Evolutionary conservation across 306 rosid species (phyloP).

Genomic region (Ochetophila trinervis): DNA sequence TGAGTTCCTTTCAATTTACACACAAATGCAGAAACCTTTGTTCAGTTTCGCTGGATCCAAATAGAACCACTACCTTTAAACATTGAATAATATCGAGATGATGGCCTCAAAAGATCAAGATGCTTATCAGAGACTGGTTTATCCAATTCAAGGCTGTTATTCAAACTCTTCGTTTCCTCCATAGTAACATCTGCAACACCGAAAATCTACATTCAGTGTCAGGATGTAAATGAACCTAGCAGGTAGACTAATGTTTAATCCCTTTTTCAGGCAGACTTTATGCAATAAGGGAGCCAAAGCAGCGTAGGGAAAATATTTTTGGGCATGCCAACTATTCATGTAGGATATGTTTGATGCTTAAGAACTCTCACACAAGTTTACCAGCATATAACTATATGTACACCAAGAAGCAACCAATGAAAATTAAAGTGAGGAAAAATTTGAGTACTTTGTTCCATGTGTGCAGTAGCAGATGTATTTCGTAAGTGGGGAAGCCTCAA

Average conservation of each 20-base stretch:
- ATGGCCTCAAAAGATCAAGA: constrained; percentile 79
- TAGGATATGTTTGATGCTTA: too few relatives aligned
- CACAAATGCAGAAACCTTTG: not conserved
- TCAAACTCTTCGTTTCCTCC: constrained; percentile 42
- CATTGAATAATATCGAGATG: constrained; percentile 62
- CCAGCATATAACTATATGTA: not conserved
- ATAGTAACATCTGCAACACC: constrained; percentile 46
- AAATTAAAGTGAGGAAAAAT: constrained; percentile 1
- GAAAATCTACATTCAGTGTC: constrained; percentile 24
- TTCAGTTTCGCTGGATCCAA: not conserved
- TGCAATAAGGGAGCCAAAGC: not conserved
- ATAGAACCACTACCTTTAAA: constrained; percentile 52
- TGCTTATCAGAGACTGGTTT: constrained; percentile 67
- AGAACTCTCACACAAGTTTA: too few relatives aligned
- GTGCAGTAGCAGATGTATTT: constrained; percentile 20
- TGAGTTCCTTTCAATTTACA: not conserved
- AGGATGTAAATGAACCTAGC: constrained; percentile 8
- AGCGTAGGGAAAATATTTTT: not conserved
- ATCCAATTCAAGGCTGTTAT: constrained; percentile 48
- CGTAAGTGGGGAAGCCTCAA: constrained; percentile 21
- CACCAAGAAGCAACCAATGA: not conserved
- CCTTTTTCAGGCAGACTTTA: constrained; percentile 4
- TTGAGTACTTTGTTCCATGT: constrained; percentile 66
- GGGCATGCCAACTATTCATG: not conserved
- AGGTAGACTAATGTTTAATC: not conserved